Base-by-base conservation (phyloP, 345 rosid species). In the Heritiera fomes region DNA sequence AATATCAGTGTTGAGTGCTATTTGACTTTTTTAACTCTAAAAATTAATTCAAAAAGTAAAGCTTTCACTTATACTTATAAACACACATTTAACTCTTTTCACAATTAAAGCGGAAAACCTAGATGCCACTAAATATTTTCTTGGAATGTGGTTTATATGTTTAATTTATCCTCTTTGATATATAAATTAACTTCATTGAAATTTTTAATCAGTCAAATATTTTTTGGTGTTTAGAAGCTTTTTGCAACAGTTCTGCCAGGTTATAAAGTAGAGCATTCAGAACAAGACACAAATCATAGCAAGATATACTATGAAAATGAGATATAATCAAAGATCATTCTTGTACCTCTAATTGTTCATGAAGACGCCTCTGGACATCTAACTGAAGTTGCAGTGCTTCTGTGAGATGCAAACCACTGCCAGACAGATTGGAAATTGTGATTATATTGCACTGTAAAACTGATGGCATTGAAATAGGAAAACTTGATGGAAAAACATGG, bases 331-430 rank as follows among this genome's bases (percentile, higher is more conserved):
- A 28, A 10, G 28, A 40, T 10, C 40, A 17, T 40, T 11, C 4
- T 4, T 12, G 38, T 88, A 92, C 98, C 98, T 94, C 98, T 80
- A 96, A 76, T 83, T 94, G 99, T 73, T 96, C 98, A 67, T 94
- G 98, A 59, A 96, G 97, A 81, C 90, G 91, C 89, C 91, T 87
- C 78, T 96, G 99, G 55, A 94, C 94, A 80, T 94, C 97, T 50
- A 92, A 81, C 70, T 92, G 99, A 74, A 94, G 85, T 72, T 88
- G 92, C 70, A 94, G 79, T 13, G 99, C 97, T 85, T 94, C 99
- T 74, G 84, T 84, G 78, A 92, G 87, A 75, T 90, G 97, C 68
- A 87, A 64, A 77, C 94, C 84, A 74, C 98, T 92, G 93, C 81
- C 14, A 68, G 64, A 82, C 14, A 79, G 49, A 43, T 8, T 10